phyloP scores from a whole-genome alignment of 1,139 yeast genomes.

The Spencermartinsiella ligniputridi region DNA sequence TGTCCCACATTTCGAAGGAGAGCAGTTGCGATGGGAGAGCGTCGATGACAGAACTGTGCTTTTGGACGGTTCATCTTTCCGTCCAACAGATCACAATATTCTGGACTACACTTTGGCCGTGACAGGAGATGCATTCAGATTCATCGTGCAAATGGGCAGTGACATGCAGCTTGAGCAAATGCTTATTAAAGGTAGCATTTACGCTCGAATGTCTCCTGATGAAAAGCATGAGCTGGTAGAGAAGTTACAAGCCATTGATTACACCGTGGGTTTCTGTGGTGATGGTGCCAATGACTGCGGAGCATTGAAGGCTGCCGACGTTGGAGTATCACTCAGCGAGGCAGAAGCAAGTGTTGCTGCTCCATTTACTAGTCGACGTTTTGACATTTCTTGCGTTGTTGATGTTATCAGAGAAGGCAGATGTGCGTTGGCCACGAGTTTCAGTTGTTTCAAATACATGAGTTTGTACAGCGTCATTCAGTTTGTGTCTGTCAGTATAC shows the following conservation, averaged over 20 bases:
- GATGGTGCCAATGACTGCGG: slow-evolving; percentile 94
- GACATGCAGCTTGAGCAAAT: slow-evolving; percentile 45
- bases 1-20: slow-evolving; percentile 54
- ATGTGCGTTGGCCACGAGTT: slow-evolving; percentile 89
- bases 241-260: slow-evolving; percentile 75
- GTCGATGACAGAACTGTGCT: slow-evolving; percentile 33
- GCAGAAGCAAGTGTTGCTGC: slow-evolving; percentile 99
- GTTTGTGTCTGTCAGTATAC: slow-evolving; percentile 76
- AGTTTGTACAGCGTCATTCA: slow-evolving; percentile 95
- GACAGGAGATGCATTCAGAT: slow-evolving; percentile 88
- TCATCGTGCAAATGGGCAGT: slow-evolving; percentile 48
- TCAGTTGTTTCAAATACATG: slow-evolving; percentile 97
- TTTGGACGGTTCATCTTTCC: slow-evolving; percentile 61
- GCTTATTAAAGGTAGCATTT: slow-evolving; percentile 69
- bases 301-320: slow-evolving; percentile 95
- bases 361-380: slow-evolving; percentile 86
- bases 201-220: slow-evolving; percentile 98
- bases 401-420: slow-evolving; percentile 93
- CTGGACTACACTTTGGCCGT: slow-evolving; percentile 68
- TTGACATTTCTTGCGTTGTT: slow-evolving; percentile 88
- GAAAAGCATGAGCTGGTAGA: slow-evolving; percentile 95
- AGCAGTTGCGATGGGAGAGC: slow-evolving; percentile 36
- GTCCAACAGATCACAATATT: slow-evolving; percentile 37
- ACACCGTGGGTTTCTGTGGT: slow-evolving; percentile 96
- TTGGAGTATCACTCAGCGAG: slow-evolving; percentile 90